Percentiles rank a stretch among this genome's conserved stretches.
These are phyloP conservation scores for Chenopodium suecicum DNA, from an alignment of 148 eudicot species.

Conservation along the genomic window DNA sequence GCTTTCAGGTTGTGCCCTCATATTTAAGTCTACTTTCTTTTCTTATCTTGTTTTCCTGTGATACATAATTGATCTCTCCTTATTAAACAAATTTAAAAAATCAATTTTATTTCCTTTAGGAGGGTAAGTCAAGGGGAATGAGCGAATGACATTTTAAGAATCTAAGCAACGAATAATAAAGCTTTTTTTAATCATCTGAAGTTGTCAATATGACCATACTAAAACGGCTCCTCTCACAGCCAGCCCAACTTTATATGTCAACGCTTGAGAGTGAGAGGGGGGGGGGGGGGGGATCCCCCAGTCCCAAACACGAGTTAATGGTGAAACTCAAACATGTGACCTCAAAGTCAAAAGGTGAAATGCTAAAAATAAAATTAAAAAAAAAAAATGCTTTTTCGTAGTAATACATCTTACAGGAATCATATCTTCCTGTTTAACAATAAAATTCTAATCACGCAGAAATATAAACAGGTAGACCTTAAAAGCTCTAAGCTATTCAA, in stretches of 20 bases:
- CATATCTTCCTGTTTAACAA: neutral
- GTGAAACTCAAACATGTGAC: no score
- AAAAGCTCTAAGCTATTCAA: no score
- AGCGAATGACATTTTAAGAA: neutral
- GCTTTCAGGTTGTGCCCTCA: neutral
- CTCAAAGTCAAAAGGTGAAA: no score
- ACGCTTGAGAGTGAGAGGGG: no score
- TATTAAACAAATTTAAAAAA: neutral
- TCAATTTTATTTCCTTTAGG: neutral
- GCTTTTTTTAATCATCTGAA: neutral
- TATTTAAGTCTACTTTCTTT: neutral
- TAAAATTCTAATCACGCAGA: no score
- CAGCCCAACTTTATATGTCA: no score
- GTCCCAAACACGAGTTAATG: no score
- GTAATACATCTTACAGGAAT: neutral
- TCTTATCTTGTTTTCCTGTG: neutral
- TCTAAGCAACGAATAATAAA: neutral
- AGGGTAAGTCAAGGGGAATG: neutral
- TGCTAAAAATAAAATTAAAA: no score
- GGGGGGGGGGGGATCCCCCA: no score
- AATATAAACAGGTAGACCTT: no score
- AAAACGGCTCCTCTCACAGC: no score
- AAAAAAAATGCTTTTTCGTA: neutral
- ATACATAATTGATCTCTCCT: neutral
- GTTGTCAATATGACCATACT: neutral